phyloP scores from a whole-genome alignment of 2,329 filamentous ascomycete genomes.

The Dactylellina haptotyla region DNA sequence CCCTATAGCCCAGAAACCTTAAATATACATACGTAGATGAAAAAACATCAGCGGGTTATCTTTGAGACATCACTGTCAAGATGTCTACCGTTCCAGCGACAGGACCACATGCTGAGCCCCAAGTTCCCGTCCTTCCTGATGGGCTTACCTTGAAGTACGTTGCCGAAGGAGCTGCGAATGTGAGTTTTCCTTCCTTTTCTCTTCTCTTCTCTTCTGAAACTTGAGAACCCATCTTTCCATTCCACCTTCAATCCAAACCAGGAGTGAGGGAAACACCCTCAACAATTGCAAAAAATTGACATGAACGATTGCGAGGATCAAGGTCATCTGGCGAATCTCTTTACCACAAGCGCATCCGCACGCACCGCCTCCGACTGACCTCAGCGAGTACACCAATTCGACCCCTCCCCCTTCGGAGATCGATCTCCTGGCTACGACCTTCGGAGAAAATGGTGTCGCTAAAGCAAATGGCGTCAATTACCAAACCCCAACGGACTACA shows the following conservation, averaged over 20 bases:
- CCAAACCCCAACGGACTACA: slow-evolving; percentile 38
- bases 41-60: slow-evolving; percentile 47
- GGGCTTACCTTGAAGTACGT: slow-evolving; percentile 62
- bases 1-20: too few species aligned
- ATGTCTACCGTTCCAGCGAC: slow-evolving; percentile 53
- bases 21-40: slow-evolving; percentile 53
- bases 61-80: slow-evolving; percentile 50
- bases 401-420: slow-evolving; percentile 57
- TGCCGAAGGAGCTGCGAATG: slow-evolving; percentile 79
- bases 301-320: not conserved
- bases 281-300: slow-evolving; percentile 5
- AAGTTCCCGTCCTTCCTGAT: slow-evolving; percentile 42
- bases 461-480: slow-evolving; percentile 45
- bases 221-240: too few species aligned
- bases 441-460: not conserved
- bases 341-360: slow-evolving; percentile 15
- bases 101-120: slow-evolving; percentile 40
- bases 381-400: slow-evolving; percentile 58
- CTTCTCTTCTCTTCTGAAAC: slow-evolving; percentile 61
- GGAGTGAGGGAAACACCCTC: too few species aligned
- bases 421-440: slow-evolving; percentile 29
- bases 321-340: slow-evolving; percentile 53
- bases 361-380: slow-evolving; percentile 44
- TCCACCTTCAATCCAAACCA: too few species aligned
- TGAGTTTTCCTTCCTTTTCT: slow-evolving; percentile 63